These are phyloP conservation scores for Ceratocystis huliohia DNA, from an alignment of 2,329 filamentous ascomycete genomes.

Conservation along the genomic window DNA sequence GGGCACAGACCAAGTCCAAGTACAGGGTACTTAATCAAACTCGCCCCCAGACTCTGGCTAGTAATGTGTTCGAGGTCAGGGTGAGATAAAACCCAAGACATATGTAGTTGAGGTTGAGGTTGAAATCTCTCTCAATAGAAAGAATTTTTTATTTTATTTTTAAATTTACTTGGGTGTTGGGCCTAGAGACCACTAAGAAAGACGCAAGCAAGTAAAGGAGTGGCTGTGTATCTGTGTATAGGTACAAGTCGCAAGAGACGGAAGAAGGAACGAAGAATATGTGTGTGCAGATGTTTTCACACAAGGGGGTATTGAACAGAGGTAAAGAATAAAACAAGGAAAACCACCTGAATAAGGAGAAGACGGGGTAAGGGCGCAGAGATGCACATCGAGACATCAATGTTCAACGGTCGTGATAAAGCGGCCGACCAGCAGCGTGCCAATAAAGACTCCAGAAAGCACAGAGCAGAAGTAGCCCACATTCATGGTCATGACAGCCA, in stretches of 20 bases:
- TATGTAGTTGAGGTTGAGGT: background rate
- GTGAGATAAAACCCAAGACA: background rate
- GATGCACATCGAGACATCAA: background rate
- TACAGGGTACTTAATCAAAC: conserved; percentile 29
- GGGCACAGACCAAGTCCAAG: conserved; percentile 22
- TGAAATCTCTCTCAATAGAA: background rate
- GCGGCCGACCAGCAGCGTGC: conserved; percentile 67
- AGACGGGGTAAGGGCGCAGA: background rate
- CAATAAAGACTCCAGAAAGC: conserved; percentile 70
- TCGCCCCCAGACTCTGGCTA: background rate
- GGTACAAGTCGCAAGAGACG: background rate
- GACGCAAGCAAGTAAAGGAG: background rate
- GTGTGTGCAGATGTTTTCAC: background rate
- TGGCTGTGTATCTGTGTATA: background rate
- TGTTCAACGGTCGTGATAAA: conserved; percentile 32
- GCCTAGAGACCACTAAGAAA: background rate
- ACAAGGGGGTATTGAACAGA: conserved; percentile 10
- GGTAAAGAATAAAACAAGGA: background rate
- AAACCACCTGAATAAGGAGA: no score
- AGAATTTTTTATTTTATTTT: background rate
- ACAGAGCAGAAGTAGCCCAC: conserved; percentile 73
- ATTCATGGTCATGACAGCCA: conserved; percentile 84
- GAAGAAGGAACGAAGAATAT: background rate
- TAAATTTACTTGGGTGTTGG: no score
- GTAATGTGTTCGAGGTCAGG: background rate